phyloP scores from a whole-genome alignment of 2,329 filamentous ascomycete genomes.

The Exophiala spinifera region DNA sequence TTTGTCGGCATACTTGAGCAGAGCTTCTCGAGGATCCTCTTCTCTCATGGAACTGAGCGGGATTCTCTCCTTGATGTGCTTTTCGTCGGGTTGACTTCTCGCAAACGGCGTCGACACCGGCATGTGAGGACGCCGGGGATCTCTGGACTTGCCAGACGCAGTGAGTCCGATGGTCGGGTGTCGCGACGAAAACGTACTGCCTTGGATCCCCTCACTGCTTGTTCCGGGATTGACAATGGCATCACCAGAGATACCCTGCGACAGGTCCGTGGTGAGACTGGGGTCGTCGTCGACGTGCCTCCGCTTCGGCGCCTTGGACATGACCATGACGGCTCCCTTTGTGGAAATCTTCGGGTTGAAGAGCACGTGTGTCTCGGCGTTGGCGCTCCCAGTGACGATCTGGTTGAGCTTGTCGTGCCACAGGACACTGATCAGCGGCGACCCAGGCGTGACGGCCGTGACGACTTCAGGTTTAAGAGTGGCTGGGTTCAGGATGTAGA shows the following conservation, averaged over 20 bases:
- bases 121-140: constrained; percentile 80
- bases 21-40: constrained; percentile 89
- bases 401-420: constrained; percentile 97
- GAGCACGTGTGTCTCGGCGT: constrained; percentile 82
- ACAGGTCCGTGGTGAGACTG: constrained; percentile 75
- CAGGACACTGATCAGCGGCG: constrained; percentile 74
- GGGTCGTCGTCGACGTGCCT: constrained; percentile 94
- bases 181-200: constrained; percentile 57
- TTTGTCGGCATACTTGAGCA: constrained; percentile 92
- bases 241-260: constrained; percentile 72
- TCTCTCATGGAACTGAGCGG: constrained; percentile 90
- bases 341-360: constrained; percentile 83
- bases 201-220: constrained; percentile 34
- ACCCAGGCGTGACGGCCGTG: constrained; percentile 83
- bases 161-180: constrained; percentile 72
- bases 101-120: constrained; percentile 84
- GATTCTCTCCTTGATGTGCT: constrained; percentile 83
- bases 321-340: constrained; percentile 79
- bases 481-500: constrained; percentile 91
- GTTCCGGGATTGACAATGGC: constrained; percentile 63
- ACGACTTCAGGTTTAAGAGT: constrained; percentile 81
- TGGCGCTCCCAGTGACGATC: constrained; percentile 89
- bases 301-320: constrained; percentile 91
- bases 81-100: constrained; percentile 84
- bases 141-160: constrained; percentile 70